Base-by-base conservation (phyloP, 441 rosid genomes). In the Sinapis alba region DNA sequence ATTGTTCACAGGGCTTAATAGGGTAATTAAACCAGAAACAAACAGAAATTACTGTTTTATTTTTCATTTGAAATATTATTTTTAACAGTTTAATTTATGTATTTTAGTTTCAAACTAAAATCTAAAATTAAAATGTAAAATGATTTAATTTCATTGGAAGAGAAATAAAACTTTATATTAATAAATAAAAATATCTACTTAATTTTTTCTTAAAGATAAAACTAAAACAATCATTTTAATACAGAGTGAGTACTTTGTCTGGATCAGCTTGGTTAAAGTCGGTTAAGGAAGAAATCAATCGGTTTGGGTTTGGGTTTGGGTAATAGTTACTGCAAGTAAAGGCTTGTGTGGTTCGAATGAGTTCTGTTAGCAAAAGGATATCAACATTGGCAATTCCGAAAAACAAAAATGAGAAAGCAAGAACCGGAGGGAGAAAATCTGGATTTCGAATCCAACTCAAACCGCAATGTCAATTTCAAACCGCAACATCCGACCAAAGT, bases 401-500 rank as follows among this genome's bases (percentile, higher is more conserved):
- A 71, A 43, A 13, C 3, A 51, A 68, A 30, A 43, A 78, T 72
- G 78, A 32, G 47, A 18, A 73, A 62, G 12, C 62, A 62, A 41
- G 62, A 67, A 67, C 51, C 53, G 34, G 59, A 51, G 51, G 60
- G 4, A 60, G 47, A 51, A 19, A 67, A 21, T 51, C 5, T 9
- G 1, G 73, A 51, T n/a, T 26, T 61, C 1, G 73, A 78, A 61
- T 47, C 69, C 16, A 56, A 32, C 0, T 54, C 62, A 8, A 54
- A 73, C 45, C 9, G 19, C 2, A 9, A 62, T 43, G 61, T 30
- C 3, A 73, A 73, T 68, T 16, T 78, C 16, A 68, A 78, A 68
- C 8, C 36, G 81, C 74, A 68, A 0, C 67, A 57, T 30, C 23
- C 66, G 81, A 78, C 21, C 54, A 72, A 62, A 72, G 66, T 30